Evolutionary conservation across 164 flowering plant genomes (phyloP).

Genomic region (Platanus orientalis): DNA sequence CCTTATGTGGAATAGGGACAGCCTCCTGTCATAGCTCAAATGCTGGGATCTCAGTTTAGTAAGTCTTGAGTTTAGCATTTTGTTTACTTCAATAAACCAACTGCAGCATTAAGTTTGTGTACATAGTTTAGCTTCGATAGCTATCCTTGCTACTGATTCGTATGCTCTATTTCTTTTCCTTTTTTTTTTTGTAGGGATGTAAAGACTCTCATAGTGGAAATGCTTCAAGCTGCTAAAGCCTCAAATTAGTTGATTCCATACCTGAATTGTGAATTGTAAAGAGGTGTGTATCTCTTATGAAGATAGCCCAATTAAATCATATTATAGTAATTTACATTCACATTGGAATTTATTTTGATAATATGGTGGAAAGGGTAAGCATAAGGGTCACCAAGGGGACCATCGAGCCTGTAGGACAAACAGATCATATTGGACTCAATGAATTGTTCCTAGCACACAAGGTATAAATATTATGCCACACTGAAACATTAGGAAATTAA

Average conservation of each 20-base stretch:
- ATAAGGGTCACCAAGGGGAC: too few species aligned
- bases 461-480: too few species aligned
- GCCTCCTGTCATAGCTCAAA: not conserved
- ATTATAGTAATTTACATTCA: too few species aligned
- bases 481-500: too few species aligned
- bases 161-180: too few species aligned
- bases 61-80: not conserved
- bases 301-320: not conserved
- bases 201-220: constrained; percentile 80
- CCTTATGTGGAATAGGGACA: not conserved
- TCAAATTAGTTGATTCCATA: constrained; percentile 11
- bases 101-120: not conserved
- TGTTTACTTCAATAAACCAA: not conserved
- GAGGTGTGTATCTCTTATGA: not conserved
- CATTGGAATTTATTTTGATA: not conserved
- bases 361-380: not conserved
- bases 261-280: not conserved
- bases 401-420: not conserved
- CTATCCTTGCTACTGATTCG: not conserved
- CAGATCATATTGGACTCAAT: too few species aligned
- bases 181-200: constrained; percentile 55
- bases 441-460: too few species aligned
- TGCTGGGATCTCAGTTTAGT: too few species aligned
- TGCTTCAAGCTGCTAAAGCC: constrained; percentile 70
- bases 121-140: not conserved